Evolutionary conservation across 768 basidiomycete species (phyloP), one percentile per base, ranked within the genome.

Genomic region (Gymnopilus junonius): DNA sequence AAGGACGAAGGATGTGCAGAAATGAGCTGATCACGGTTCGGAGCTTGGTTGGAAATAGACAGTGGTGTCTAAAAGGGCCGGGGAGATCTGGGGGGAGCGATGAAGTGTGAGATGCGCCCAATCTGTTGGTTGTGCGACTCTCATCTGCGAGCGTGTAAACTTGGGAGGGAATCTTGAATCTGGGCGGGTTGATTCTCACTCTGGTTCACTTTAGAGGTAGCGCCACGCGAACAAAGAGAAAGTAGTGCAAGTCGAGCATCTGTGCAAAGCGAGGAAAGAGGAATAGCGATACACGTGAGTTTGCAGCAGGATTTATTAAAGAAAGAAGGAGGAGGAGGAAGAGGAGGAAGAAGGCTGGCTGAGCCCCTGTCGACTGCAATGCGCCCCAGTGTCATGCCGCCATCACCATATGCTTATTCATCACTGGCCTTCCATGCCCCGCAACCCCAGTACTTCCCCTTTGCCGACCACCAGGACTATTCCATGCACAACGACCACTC

Each of bases 401-500:
- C 71, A 59, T 74, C 77, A 48, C 69, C 72, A 35, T 75, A 71
- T 76, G 71, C 75, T 73, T 76, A 76, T 69, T 73, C 76, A 61
- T 74, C 77, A n/a, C n/a, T n/a, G 32, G 71, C 73, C 59, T 79
- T 51, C 29, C 48, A 74, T 67, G 67, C 69, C 46, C 71, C 71
- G 20, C 68, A 74, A 58, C 70, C 73, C 58, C 70, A 74, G 60
- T 72, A 72, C 65, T 70, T 69, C 65, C 31, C 69, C 60, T 72
- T 74, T 64, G 61, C 73, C 65, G 74, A 77, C 58, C 57, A 65
- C 65, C 75, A 74, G 74, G 71, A 69, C 65, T 73, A 43, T 61
- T 72, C 64, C 64, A 79, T 69, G 71, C 77, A 81, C 63, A 78
- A 82, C 73, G 77, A 82, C 67, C 80, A 82, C 63, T 76, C 79